Base-by-base conservation (phyloP, 441 rosid species). In the Theobroma grandiflorum region DNA sequence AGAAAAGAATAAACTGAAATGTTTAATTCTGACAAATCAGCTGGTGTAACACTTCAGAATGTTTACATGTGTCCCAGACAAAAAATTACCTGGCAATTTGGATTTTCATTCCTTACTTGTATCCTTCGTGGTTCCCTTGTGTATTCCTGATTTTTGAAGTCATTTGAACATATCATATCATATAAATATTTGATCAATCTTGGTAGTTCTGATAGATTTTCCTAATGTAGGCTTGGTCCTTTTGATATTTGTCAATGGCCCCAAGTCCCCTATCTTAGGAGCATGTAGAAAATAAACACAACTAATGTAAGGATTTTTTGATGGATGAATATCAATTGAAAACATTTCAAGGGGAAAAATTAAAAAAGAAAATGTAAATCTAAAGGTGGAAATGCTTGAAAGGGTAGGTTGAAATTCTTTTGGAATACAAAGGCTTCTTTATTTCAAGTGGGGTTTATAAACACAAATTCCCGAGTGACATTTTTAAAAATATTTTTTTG, bases 41-140 rank as follows among this genome's bases (percentile, higher is more conserved):
- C 76, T 18, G 58, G 74, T 70, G 6, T 70, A 26, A 47, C 11
- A 47, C 18, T 47, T 26, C 57, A 26, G 15, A 53, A 35, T 8
- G 2, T 50, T 35, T 53, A 53, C 45, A 31, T 31, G 15, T 18
- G 53, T 72, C 64, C 6, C 64, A 18, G 63, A 53, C n/a, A 37
- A 74, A 40, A 72, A 45, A 33, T 50, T 72, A 58, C 14, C 75
- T 52, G 72, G 57, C n/a, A 63, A 50, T 37, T 72, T 40, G 49
- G 38, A 37, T 49, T 45, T 50, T 58, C 8, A 22, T 74, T 57
- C 42, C 52, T 57, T 58, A 22, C 61, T 64, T 57, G 64, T 74
- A 11, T 67, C 70, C 11, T 37, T 15, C 22, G 14, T 58, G 20
- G 12, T 59, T 70, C 47, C 11, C 49, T 69, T 37, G 12, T 42